phyloP scores from a whole-genome alignment of 116 monocot genomes.

The Cymodocea nodosa region DNA sequence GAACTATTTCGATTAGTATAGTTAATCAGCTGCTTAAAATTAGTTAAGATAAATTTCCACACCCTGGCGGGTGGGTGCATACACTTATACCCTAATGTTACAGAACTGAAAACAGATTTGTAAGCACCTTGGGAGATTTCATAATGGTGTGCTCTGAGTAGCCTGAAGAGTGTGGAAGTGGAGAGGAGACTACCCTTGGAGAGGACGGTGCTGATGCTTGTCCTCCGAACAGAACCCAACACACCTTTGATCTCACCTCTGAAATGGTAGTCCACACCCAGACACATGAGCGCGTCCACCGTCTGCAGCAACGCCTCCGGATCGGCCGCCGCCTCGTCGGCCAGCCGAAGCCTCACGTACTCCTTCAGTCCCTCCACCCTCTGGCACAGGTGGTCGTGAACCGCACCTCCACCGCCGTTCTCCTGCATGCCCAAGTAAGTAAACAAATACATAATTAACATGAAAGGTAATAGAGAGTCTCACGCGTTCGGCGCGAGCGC shows the following conservation, averaged over 20 bases:
- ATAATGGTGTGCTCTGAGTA: conserved; percentile 14
- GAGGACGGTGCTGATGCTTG: background rate
- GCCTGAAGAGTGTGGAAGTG: conserved; percentile 18
- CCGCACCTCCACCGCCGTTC: background rate
- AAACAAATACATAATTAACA: too few species aligned
- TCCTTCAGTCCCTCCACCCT: conserved; percentile 10
- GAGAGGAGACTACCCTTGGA: conserved; percentile 5
- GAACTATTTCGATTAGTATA: too few species aligned
- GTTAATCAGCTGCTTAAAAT: too few species aligned
- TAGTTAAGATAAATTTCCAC: too few species aligned
- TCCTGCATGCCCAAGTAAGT: too few species aligned
- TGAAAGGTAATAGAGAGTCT: too few species aligned
- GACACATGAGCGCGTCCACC: conserved; percentile 9
- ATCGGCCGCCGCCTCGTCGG: background rate
- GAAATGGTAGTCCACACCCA: conserved; percentile 28
- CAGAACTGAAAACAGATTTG: too few species aligned
- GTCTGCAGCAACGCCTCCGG: conserved; percentile 6
- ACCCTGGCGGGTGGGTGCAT: too few species aligned
- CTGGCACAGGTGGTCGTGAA: background rate
- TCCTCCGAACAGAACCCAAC: background rate
- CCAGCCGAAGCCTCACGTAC: background rate
- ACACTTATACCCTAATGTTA: too few species aligned
- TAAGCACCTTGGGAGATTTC: conserved; percentile 19
- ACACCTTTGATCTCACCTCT: conserved; percentile 14
- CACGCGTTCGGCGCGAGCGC: too few species aligned